Percentiles rank a stretch among this genome's conserved stretches.
Evolutionary conservation across 2,329 filamentous ascomycete species (phyloP).

Genomic region (Xylariaceae sp.): DNA sequence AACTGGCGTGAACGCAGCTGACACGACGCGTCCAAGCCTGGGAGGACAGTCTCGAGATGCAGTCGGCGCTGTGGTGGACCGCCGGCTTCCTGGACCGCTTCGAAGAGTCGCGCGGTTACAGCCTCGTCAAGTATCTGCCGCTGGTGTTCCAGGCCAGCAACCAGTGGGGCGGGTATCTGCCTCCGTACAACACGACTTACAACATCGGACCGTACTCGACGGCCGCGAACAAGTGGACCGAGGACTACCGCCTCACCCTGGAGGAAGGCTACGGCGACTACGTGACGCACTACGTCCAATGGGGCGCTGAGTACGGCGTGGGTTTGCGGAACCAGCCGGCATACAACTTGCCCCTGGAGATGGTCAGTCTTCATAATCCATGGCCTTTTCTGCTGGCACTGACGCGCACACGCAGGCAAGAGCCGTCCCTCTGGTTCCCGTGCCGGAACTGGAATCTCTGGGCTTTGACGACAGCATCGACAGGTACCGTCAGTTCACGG

Average conservation of each 20-base stretch:
- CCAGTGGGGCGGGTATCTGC: slow-evolving; percentile 10
- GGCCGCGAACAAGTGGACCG: slow-evolving; percentile 9
- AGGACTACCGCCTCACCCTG: slow-evolving; percentile 17
- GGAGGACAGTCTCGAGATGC: slow-evolving; percentile 22
- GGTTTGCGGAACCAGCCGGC: slow-evolving; percentile 16
- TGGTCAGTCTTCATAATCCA: slow-evolving; percentile 8
- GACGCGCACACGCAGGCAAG: neutral
- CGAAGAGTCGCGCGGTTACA: slow-evolving; percentile 12
- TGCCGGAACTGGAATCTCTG: slow-evolving; percentile 17
- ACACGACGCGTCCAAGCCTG: slow-evolving; percentile 11
- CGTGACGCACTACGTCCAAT: slow-evolving; percentile 7
- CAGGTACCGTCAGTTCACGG: slow-evolving; percentile 16
- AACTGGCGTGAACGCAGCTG: too few relatives aligned
- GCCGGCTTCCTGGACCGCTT: slow-evolving; percentile 12
- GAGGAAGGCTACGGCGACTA: slow-evolving; percentile 15
- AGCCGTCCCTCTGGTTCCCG: slow-evolving; percentile 9
- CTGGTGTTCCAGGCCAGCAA: slow-evolving; percentile 16
- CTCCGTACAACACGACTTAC: slow-evolving; percentile 16
- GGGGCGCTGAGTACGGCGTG: slow-evolving; percentile 10
- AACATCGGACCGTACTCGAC: slow-evolving; percentile 7
- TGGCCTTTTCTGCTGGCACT: neutral
- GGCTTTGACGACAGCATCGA: slow-evolving; percentile 17
- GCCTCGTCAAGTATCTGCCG: slow-evolving; percentile 11
- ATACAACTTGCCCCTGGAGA: slow-evolving; percentile 20
- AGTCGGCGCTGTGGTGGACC: slow-evolving; percentile 17